Evolutionary conservation across 352 stramenopile species (phyloP).

Genomic region (Phytophthora crassamura): DNA sequence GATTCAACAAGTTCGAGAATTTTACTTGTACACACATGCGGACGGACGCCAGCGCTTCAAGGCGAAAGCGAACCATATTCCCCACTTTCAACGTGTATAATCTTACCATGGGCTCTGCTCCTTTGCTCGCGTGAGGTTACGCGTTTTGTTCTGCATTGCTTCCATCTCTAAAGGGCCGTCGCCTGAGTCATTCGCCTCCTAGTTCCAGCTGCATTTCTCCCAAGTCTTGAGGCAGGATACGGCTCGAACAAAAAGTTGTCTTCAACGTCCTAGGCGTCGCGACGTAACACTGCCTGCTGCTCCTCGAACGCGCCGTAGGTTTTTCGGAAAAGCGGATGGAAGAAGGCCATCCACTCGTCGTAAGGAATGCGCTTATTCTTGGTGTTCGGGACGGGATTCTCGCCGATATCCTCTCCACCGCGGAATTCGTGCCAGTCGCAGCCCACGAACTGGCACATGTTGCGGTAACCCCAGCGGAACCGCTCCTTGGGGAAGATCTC

Average conservation of each 20-base stretch:
- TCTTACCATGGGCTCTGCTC: slow-evolving; percentile 20
- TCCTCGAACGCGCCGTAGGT: slow-evolving; percentile 29
- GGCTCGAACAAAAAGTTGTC: slow-evolving; percentile 28
- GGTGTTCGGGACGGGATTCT: slow-evolving; percentile 39
- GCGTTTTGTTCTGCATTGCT: slow-evolving; percentile 16
- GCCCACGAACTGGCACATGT: slow-evolving; percentile 76
- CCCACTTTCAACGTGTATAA: slow-evolving; percentile 21
- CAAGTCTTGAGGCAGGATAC: neutral
- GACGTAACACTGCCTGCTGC: slow-evolving; percentile 22
- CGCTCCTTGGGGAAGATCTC: slow-evolving; percentile 76
- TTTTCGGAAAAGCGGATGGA: slow-evolving; percentile 45
- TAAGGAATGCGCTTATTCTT: slow-evolving; percentile 57
- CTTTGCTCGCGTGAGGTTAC: slow-evolving; percentile 15
- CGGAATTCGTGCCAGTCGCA: slow-evolving; percentile 72
- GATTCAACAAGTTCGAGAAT: slow-evolving; percentile 5
- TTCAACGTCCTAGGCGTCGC: slow-evolving; percentile 21
- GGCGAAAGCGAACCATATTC: neutral
- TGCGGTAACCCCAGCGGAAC: slow-evolving; percentile 74
- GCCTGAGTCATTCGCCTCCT: slow-evolving; percentile 1
- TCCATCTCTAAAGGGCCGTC: slow-evolving; percentile 27
- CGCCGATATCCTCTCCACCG: slow-evolving; percentile 42
- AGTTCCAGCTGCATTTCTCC: neutral
- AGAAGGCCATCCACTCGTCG: slow-evolving; percentile 56
- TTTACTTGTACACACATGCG: slow-evolving; percentile 27
- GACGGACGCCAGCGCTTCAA: slow-evolving; percentile 11